Evolutionary conservation across 2,329 filamentous ascomycete genomes (phyloP).

Genomic region (Hawksworthiomyces lignivorus): DNA sequence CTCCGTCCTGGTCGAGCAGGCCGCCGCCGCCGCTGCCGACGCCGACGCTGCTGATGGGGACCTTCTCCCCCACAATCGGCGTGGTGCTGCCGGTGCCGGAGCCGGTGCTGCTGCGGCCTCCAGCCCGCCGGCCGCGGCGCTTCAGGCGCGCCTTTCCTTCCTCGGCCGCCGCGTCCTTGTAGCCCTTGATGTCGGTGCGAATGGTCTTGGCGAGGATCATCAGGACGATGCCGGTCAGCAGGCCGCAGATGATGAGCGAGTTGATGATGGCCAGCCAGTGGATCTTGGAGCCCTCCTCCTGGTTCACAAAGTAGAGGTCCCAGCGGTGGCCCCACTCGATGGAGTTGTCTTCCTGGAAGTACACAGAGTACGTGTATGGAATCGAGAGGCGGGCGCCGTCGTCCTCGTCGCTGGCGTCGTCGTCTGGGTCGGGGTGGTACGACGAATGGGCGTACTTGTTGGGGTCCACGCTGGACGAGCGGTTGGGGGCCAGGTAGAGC

Average conservation of each 20-base stretch:
- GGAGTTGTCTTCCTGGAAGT: conserved; percentile 74
- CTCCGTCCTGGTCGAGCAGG: conserved; percentile 46
- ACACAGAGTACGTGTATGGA: conserved; percentile 83
- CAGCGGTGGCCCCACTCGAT: conserved; percentile 80
- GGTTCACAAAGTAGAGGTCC: conserved; percentile 85
- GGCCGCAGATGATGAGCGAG: conserved; percentile 72
- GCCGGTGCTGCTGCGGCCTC: conserved; percentile 19
- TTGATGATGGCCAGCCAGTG: conserved; percentile 88
- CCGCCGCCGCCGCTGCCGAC: conserved; percentile 24
- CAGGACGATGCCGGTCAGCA: conserved; percentile 70
- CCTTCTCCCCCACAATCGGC: conserved; percentile 42
- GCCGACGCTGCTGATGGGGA: conserved; percentile 18
- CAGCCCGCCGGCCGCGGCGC: conserved; percentile 30
- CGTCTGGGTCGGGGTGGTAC: conserved; percentile 47
- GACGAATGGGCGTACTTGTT: conserved; percentile 49
- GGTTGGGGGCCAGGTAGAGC: conserved; percentile 58
- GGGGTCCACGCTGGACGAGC: conserved; percentile 32
- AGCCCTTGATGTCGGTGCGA: conserved; percentile 68
- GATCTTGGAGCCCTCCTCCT: conserved; percentile 71
- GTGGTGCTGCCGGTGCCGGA: conserved; percentile 29
- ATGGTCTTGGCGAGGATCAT: conserved; percentile 76
- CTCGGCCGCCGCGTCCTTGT: conserved; percentile 58
- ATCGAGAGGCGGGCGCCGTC: conserved; percentile 62
- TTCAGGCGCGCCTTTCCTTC: conserved; percentile 55
- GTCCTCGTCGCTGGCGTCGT: conserved; percentile 48